A percentile compares a stretch with the other conserved stretches of the same genome.
Evolutionary conservation across 2,329 filamentous ascomycete species (phyloP).

Genomic region (Botrytis hyacinthi): DNA sequence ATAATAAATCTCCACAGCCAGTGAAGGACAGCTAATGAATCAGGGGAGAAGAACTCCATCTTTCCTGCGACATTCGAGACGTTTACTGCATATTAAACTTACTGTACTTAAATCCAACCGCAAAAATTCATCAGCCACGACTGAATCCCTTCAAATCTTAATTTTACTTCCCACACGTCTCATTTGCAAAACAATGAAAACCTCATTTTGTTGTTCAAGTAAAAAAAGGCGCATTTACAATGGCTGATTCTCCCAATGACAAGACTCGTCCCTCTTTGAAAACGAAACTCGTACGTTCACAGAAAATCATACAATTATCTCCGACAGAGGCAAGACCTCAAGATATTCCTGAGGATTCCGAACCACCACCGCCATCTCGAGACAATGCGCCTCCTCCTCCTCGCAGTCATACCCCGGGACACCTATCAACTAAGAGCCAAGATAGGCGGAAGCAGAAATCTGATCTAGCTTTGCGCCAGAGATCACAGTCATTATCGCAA

Average conservation of each 20-base stretch:
- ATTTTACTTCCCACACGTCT: not conserved
- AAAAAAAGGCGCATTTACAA: constrained; percentile 33
- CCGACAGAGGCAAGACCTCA: constrained; percentile 40
- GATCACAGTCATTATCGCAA: constrained; percentile 39
- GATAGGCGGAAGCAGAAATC: constrained; percentile 36
- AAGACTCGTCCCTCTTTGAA: constrained; percentile 41
- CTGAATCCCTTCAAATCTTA: constrained; percentile 10
- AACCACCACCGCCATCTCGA: constrained; percentile 38
- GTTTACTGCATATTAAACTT: constrained; percentile 19
- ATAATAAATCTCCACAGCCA: not conserved
- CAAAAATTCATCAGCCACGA: constrained; percentile 19
- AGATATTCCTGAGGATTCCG: constrained; percentile 41
- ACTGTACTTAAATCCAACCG: constrained; percentile 12
- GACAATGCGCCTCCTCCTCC: constrained; percentile 42
- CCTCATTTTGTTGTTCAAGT: constrained; percentile 24
- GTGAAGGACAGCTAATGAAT: constrained; percentile 17
- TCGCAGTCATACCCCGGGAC: constrained; percentile 61
- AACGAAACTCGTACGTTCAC: constrained; percentile 51
- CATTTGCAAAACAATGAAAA: constrained; percentile 19
- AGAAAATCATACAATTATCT: constrained; percentile 49
- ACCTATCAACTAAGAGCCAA: constrained; percentile 57
- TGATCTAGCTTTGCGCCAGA: constrained; percentile 36
- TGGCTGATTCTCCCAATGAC: constrained; percentile 38
- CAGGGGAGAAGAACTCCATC: constrained; percentile 13
- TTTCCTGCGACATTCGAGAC: constrained; percentile 12